A percentile compares a stretch with the other conserved stretches of the same genome.
phyloP scores from a whole-genome alignment of 306 rosid species.

The Prunus dulcis region DNA sequence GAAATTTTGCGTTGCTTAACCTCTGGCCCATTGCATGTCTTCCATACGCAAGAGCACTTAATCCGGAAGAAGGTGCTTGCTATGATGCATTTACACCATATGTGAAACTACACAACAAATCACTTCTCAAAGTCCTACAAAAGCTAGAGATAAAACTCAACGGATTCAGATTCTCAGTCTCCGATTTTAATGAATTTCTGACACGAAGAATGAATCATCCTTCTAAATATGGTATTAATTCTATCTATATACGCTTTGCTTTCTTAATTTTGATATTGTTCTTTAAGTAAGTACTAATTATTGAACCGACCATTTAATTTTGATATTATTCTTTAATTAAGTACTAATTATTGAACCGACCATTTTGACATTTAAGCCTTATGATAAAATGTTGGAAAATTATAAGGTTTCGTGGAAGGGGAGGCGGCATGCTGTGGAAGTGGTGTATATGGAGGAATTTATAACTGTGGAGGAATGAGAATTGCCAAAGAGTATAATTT shows the following conservation, averaged over 20 bases:
- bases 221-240: neutral
- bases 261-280: too few relatives aligned
- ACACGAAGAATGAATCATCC: neutral
- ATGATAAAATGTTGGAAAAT: neutral
- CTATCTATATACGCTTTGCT: too few relatives aligned
- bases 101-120: slow-evolving; percentile 1
- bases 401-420: slow-evolving; percentile 35
- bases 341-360: too few relatives aligned
- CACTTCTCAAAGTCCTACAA: slow-evolving; percentile 6
- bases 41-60: neutral
- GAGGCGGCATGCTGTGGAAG: slow-evolving; percentile 54
- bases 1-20: slow-evolving; percentile 27
- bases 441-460: slow-evolving; percentile 44
- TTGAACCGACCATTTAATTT: too few relatives aligned
- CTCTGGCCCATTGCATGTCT: slow-evolving; percentile 9
- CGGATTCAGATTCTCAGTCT: slow-evolving; percentile 23
- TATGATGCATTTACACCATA: neutral
- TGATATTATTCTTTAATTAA: too few relatives aligned
- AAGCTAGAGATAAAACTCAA: neutral
- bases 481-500: slow-evolving; percentile 26
- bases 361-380: too few relatives aligned
- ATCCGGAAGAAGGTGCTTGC: neutral
- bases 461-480: slow-evolving; percentile 50
- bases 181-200: neutral
- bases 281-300: too few relatives aligned